These are phyloP conservation scores for Hyaloperonospora arabidopsidis DNA, from an alignment of 352 stramenopile genomes.

Conservation along the genomic window DNA sequence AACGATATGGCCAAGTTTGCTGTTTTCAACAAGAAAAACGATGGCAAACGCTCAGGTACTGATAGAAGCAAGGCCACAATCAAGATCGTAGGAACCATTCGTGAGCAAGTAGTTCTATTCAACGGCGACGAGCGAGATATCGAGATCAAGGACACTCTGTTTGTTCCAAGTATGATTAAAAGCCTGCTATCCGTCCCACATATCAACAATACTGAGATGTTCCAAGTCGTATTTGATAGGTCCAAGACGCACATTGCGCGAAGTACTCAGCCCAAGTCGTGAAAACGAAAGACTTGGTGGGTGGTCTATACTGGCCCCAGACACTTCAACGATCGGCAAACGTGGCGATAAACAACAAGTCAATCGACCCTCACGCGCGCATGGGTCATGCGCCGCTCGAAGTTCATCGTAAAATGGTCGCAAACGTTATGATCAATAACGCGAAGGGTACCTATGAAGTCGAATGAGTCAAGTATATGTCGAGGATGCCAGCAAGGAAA, in stretches of 20 bases:
- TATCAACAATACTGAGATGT: neutral
- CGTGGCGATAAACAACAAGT: neutral
- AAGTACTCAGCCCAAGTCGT: neutral
- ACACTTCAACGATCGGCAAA: neutral
- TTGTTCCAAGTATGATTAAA: neutral
- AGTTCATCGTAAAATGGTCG: neutral
- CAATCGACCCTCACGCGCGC: neutral
- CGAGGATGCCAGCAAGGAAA: constrained; percentile 2
- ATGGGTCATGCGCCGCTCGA: neutral
- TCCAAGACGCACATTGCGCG: neutral
- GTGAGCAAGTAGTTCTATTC: neutral
- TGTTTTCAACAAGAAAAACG: neutral
- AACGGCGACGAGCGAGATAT: neutral
- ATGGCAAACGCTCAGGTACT: neutral
- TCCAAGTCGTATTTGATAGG: neutral
- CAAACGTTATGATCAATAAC: neutral
- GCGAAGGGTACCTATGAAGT: neutral
- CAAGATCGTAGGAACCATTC: neutral
- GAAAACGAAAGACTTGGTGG: neutral
- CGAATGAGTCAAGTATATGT: neutral
- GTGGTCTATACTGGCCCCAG: neutral
- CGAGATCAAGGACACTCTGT: neutral
- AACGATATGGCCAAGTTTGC: constrained; percentile 2
- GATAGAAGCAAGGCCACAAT: neutral
- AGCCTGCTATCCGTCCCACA: neutral